Evolutionary conservation across 768 basidiomycete species (phyloP).

Genomic region (Hortiboletus flavorubellus): DNA sequence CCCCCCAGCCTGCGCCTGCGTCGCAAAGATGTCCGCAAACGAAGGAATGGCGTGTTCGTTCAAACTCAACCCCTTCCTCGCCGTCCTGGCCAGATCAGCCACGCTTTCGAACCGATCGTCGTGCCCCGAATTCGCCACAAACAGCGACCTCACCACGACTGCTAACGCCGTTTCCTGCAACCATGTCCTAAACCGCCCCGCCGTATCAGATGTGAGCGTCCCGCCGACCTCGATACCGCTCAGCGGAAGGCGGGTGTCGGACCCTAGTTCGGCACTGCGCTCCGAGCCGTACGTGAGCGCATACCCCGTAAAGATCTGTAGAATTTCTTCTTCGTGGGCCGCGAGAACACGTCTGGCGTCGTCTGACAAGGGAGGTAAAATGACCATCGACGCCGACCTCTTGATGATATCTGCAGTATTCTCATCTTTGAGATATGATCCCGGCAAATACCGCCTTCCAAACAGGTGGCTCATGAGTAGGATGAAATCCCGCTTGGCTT

Average conservation of each 20-base stretch:
- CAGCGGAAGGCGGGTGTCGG: constrained; percentile 48
- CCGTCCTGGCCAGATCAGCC: constrained; percentile 49
- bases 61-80: constrained; percentile 51
- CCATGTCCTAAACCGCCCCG: constrained; percentile 32
- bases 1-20: constrained; percentile 14
- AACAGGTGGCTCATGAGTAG: constrained; percentile 63
- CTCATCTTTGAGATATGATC: constrained; percentile 37
- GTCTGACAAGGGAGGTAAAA: constrained; percentile 48
- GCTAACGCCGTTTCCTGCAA: constrained; percentile 38
- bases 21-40: constrained; percentile 35
- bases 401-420: constrained; percentile 35
- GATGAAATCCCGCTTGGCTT: constrained; percentile 50
- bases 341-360: constrained; percentile 40
- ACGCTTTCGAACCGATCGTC: constrained; percentile 51
- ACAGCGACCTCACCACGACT: constrained; percentile 50
- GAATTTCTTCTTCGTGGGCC: constrained; percentile 47
- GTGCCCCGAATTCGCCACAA: constrained; percentile 68
- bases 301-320: constrained; percentile 54
- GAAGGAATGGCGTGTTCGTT: constrained; percentile 62
- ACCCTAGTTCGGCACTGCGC: constrained; percentile 36
- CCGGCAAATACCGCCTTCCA: constrained; percentile 53
- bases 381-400: constrained; percentile 53
- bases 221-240: constrained; percentile 33
- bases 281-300: constrained; percentile 47
- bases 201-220: background rate